Percentiles rank a stretch among this genome's conserved stretches.
Conservation (phyloP, 768 basidiomycete genomes). For the Mycena vulgaris region DNA sequence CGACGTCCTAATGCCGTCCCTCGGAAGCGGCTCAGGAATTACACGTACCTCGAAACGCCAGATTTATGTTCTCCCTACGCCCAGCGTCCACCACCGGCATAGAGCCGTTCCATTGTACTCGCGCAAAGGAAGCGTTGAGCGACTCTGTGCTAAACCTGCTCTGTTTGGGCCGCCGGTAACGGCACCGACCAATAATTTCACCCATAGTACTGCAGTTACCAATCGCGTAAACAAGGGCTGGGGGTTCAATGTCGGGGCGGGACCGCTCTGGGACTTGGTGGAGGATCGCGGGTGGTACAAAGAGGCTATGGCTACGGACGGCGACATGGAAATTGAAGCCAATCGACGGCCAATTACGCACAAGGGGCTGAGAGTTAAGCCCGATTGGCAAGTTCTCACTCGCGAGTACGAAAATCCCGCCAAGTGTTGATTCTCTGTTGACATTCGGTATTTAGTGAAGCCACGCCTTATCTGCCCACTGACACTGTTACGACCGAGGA, state of each 20-base stretch:
- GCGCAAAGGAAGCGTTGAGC: conserved; percentile 68
- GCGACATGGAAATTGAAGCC: conserved; percentile 61
- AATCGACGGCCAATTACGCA: conserved; percentile 75
- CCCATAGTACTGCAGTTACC: conserved; percentile 60
- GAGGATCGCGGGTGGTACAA: conserved; percentile 88
- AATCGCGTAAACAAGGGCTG: conserved; percentile 78
- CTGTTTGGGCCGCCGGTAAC: conserved; percentile 63
- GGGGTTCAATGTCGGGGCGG: conserved; percentile 82
- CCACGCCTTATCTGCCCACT: conserved; percentile 72
- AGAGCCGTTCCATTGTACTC: conserved; percentile 74
- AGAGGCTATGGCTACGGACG: conserved; percentile 60
- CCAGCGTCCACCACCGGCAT: conserved; percentile 82
- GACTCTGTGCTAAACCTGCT: conserved; percentile 65
- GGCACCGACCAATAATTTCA: conserved; percentile 71
- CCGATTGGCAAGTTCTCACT: conserved; percentile 63
- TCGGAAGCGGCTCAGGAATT: conserved; percentile 47
- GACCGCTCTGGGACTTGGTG: conserved; percentile 83
- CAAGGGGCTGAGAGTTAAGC: conserved; percentile 55
- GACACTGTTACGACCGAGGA: conserved; percentile 66
- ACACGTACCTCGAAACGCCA: conserved; percentile 61
- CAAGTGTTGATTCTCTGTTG: conserved; percentile 10
- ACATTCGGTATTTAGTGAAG: conserved; percentile 59
- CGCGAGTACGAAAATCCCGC: conserved; percentile 55
- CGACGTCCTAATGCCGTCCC: conserved; percentile 33
- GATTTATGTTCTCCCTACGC: conserved; percentile 73